phyloP scores from a whole-genome alignment of 2,329 filamentous ascomycete genomes.

The Endoconidiophora laricicola region DNA sequence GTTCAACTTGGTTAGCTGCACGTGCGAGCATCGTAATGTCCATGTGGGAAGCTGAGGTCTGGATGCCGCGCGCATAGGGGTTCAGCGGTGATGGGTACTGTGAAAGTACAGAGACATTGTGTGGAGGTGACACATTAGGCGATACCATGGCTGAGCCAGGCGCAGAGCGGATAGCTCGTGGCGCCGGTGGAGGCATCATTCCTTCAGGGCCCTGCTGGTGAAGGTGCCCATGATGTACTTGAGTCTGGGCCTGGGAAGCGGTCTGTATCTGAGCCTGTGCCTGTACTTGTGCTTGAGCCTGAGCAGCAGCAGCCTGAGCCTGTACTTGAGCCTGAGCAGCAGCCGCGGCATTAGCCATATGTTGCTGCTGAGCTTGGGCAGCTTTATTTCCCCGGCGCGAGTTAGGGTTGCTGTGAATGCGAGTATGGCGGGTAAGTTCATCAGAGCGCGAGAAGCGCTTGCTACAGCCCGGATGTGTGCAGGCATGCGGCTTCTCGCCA shows the following conservation, averaged over 20 bases:
- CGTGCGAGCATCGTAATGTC: slow-evolving; percentile 46
- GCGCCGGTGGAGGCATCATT: slow-evolving; percentile 58
- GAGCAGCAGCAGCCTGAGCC: slow-evolving; percentile 99
- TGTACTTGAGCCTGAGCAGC: slow-evolving; percentile 43
- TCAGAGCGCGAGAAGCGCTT: slow-evolving; percentile 96
- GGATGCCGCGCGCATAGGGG: slow-evolving; percentile 30
- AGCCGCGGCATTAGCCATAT: slow-evolving; percentile 22
- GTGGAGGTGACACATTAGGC: slow-evolving; percentile 90
- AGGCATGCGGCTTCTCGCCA: slow-evolving; percentile 94
- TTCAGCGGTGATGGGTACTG: slow-evolving; percentile 18
- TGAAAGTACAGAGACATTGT: slow-evolving; percentile 63
- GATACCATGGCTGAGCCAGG: slow-evolving; percentile 74
- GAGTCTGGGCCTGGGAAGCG: slow-evolving; percentile 15
- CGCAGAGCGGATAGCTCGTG: slow-evolving; percentile 73
- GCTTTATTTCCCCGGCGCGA: slow-evolving; percentile 82
- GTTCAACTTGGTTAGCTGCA: slow-evolving; percentile 44
- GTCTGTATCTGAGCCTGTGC: slow-evolving; percentile 44
- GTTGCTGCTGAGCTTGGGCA: slow-evolving; percentile 55
- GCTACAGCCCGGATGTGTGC: slow-evolving; percentile 86
- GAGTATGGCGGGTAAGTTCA: slow-evolving; percentile 87
- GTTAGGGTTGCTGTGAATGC: slow-evolving; percentile 98
- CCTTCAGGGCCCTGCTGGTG: slow-evolving; percentile 27
- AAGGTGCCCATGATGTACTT: slow-evolving; percentile 20
- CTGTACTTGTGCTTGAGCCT: slow-evolving; percentile 68
- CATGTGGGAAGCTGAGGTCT: slow-evolving; percentile 23